Conservation (phyloP, 129 eudicot species). For the Centella asiatica region DNA sequence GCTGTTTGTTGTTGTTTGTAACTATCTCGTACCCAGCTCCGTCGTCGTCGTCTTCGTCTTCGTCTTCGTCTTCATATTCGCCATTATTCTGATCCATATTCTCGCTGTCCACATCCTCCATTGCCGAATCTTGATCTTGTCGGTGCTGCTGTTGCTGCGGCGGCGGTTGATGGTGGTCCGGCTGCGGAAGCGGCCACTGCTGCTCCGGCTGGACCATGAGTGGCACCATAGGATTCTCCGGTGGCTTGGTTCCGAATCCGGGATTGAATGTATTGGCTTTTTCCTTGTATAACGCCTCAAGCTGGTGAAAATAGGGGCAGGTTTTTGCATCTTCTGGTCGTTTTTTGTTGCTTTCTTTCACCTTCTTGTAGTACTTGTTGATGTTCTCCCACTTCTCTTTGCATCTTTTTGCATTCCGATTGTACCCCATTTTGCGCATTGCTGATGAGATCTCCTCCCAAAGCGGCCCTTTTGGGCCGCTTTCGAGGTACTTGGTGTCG, state of each 20-base stretch:
- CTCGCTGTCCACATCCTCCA: constrained; percentile 27
- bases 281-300: constrained; percentile 72
- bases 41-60: constrained; percentile 48
- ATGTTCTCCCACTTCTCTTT: constrained; percentile 98
- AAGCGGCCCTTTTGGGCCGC: constrained; percentile 84
- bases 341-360: constrained; percentile 88
- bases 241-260: constrained; percentile 19
- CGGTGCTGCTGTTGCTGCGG: constrained; percentile 18
- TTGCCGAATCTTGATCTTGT: constrained; percentile 14
- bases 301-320: constrained; percentile 85
- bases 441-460: constrained; percentile 91
- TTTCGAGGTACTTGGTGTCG: constrained; percentile 74
- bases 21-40: constrained; percentile 66
- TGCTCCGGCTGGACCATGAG: constrained; percentile 74
- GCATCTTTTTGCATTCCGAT: constrained; percentile 75
- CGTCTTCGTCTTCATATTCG: constrained; percentile 29
- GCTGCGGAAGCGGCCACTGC: constrained; percentile 59
- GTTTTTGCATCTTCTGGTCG: constrained; percentile 88
- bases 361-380: constrained; percentile 89
- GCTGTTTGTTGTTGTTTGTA: constrained; percentile 39
- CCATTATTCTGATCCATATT: constrained; percentile 22
- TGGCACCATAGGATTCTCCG: constrained; percentile 39
- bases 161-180: too few relatives aligned
- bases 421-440: constrained; percentile 71
- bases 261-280: constrained; percentile 21